phyloP scores from a whole-genome alignment of 352 stramenopile genomes.

The Elongisporangium anandrum region DNA sequence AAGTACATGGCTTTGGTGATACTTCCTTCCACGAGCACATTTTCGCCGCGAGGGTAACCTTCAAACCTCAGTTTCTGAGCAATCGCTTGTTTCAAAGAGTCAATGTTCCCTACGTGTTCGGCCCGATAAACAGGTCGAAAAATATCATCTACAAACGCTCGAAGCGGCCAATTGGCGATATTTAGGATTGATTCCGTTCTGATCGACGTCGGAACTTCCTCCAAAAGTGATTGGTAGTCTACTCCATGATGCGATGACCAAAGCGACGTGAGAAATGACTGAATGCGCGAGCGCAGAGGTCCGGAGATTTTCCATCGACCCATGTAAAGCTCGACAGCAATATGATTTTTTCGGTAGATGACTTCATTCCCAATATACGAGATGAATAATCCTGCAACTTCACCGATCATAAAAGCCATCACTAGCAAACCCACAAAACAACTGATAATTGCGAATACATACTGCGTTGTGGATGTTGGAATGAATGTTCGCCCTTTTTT shows the following conservation, averaged over 20 bases:
- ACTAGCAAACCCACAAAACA: conserved; percentile 50
- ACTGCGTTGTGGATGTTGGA: conserved; percentile 37
- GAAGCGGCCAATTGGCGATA: conserved; percentile 37
- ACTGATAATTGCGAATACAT: conserved; percentile 39
- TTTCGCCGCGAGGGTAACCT: conserved; percentile 52
- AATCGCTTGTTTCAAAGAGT: conserved; percentile 30
- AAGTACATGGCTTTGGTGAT: conserved; percentile 72
- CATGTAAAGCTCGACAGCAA: conserved; percentile 57
- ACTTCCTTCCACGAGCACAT: conserved; percentile 56
- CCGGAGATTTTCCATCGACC: conserved; percentile 40
- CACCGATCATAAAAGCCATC: conserved; percentile 72
- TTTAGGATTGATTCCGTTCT: conserved; percentile 43
- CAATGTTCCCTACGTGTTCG: conserved; percentile 14
- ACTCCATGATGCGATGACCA: conserved; percentile 64
- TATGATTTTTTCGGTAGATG: conserved; percentile 67
- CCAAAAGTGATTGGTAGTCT: conserved; percentile 50
- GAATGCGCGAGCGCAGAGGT: conserved; percentile 32
- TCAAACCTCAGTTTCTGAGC: conserved; percentile 50
- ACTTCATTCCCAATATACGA: conserved; percentile 72
- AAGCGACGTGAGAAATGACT: conserved; percentile 52
- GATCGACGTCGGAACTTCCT: conserved; percentile 43
- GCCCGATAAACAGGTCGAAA: conserved; percentile 34
- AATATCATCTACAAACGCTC: conserved; percentile 29
- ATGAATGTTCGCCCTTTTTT: conserved; percentile 61
- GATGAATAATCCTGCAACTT: conserved; percentile 67